Conservation (phyloP, 345 rosid genomes). For the Laguncularia racemosa region DNA sequence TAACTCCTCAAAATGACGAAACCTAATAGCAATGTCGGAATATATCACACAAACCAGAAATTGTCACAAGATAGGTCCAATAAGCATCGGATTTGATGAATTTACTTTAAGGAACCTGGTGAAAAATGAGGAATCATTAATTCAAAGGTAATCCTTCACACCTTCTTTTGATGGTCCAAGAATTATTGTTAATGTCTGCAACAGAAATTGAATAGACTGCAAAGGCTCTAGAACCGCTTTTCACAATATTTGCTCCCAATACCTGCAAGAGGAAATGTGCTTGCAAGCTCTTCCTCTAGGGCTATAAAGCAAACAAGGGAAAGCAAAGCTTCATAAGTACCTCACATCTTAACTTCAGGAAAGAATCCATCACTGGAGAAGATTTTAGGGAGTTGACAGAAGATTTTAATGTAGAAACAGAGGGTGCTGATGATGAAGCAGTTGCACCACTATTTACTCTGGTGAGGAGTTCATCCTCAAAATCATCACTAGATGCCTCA, state of each 20-base stretch:
- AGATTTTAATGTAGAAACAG: conserved; percentile 32
- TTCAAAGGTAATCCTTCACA: conserved; percentile 18
- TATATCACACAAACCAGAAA: conserved; percentile 3
- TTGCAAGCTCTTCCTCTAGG: conserved; percentile 9
- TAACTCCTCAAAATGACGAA: conserved; percentile 98
- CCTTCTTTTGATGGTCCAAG: conserved; percentile 99
- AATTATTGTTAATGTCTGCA: conserved; percentile 69
- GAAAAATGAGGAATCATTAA: neutral
- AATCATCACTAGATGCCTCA: conserved; percentile 63
- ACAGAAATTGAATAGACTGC: conserved; percentile 94
- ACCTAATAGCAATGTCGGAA: conserved; percentile 30
- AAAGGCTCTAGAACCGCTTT: conserved; percentile 79
- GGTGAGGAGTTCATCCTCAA: conserved; percentile 49
- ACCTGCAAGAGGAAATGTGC: conserved; percentile 56
- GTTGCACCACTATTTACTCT: conserved; percentile 61
- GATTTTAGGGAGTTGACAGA: conserved; percentile 35
- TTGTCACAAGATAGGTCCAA: conserved; percentile 2
- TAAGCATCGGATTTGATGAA: conserved; percentile 4
- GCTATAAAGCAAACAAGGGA: too few species aligned
- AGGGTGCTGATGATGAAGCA: conserved; percentile 62
- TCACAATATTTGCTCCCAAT: conserved; percentile 93
- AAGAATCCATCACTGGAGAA: conserved; percentile 64
- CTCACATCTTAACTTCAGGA: conserved; percentile 90
- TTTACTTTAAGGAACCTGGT: neutral
- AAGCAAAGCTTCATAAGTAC: conserved; percentile 29